Conservation (phyloP, 164 flowering plant genomes). For the Chimonanthus praecox region DNA sequence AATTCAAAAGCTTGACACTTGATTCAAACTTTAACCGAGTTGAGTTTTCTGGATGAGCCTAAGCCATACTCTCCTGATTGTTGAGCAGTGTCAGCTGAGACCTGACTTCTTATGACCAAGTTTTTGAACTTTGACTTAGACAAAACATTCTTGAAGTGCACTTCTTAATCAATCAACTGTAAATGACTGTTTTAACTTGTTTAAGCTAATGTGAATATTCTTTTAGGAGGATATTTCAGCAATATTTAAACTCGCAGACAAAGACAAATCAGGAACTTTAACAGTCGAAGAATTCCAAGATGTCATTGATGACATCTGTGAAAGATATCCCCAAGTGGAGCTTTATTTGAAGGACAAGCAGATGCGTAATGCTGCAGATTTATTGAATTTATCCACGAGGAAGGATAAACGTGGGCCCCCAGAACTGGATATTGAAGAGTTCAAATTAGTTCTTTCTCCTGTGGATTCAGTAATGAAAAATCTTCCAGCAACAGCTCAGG, state of each 20-base stretch:
- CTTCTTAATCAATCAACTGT: too few relatives aligned
- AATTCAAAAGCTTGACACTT: not conserved
- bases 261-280: slow-evolving; percentile 89
- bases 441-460: slow-evolving; percentile 65
- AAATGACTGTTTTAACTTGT: not conserved
- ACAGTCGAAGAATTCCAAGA: slow-evolving; percentile 71
- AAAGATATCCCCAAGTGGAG: slow-evolving; percentile 84
- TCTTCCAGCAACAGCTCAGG: slow-evolving; percentile 99
- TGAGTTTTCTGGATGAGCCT: too few relatives aligned
- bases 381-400: slow-evolving; percentile 51
- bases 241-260: slow-evolving; percentile 80
- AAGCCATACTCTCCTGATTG: too few relatives aligned
- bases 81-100: too few relatives aligned
- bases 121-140: too few relatives aligned
- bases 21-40: too few relatives aligned
- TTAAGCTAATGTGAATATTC: slow-evolving; percentile 1
- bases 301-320: slow-evolving; percentile 59
- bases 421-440: slow-evolving; percentile 66
- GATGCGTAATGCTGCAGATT: slow-evolving; percentile 49
- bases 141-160: too few relatives aligned
- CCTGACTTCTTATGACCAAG: too few relatives aligned
- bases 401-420: slow-evolving; percentile 26
- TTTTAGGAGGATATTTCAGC: slow-evolving; percentile 75
- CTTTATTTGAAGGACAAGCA: slow-evolving; percentile 66
- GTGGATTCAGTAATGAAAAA: slow-evolving; percentile 84